Conservation (phyloP, 495 filamentous ascomycete species). For the Podospora conica region DNA sequence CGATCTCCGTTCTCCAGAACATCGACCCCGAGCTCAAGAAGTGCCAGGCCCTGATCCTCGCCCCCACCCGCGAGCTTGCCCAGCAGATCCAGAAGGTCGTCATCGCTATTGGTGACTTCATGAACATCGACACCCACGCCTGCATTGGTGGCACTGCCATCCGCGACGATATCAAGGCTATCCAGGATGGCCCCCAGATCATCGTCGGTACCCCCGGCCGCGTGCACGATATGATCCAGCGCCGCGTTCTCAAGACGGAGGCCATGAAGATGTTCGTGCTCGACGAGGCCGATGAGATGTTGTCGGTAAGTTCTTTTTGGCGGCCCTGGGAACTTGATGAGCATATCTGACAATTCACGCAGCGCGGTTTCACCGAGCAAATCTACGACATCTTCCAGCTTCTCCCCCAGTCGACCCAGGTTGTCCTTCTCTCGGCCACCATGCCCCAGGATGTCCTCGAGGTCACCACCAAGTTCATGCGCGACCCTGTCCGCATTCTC, state of each 20-base stretch:
- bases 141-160: slow-evolving; percentile 98
- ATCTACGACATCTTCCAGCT: slow-evolving; percentile 99
- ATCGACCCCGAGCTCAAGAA: slow-evolving; percentile 79
- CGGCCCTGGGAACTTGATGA: not conserved
- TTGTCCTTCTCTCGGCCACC: slow-evolving; percentile 95
- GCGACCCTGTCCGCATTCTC: slow-evolving; percentile 94
- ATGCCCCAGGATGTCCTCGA: slow-evolving; percentile 97
- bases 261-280: slow-evolving; percentile 99
- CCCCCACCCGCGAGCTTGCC: slow-evolving; percentile 93
- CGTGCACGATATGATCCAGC: slow-evolving; percentile 98
- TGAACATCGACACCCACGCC: slow-evolving; percentile 98
- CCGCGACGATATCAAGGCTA: slow-evolving; percentile 92
- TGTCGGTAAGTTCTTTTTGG: slow-evolving; percentile 59
- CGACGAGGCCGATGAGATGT: slow-evolving; percentile 89
- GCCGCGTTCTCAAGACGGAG: slow-evolving; percentile 85
- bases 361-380: slow-evolving; percentile 96
- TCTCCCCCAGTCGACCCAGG: slow-evolving; percentile 91
- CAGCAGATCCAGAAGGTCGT: slow-evolving; percentile 98
- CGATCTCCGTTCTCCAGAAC: slow-evolving; percentile 93
- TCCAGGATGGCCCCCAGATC: slow-evolving; percentile 94
- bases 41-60: slow-evolving; percentile 93
- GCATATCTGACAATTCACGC: slow-evolving; percentile 26
- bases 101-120: slow-evolving; percentile 96
- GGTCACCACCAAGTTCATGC: slow-evolving; percentile 99
- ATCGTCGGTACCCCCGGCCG: slow-evolving; percentile 94